Percentiles rank a stretch among this genome's conserved stretches.
Conservation (phyloP, 768 basidiomycete species). For the Russula ochroleuca region DNA sequence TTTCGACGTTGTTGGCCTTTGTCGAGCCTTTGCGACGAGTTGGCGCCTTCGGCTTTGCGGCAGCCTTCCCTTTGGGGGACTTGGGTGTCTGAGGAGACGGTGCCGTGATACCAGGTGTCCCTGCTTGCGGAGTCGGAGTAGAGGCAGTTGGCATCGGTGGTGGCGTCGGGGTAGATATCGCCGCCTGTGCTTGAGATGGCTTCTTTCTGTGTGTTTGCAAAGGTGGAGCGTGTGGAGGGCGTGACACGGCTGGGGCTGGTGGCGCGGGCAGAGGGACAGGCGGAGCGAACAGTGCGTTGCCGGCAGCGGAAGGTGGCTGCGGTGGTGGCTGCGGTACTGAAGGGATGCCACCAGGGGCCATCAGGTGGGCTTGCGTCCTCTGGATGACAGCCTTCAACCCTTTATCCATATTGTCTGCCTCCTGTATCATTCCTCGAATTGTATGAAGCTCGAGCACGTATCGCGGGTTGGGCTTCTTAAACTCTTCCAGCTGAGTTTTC, state of each 20-base stretch:
- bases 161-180: conserved; percentile 20
- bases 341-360: not conserved
- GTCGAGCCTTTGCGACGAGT: conserved; percentile 35
- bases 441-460: conserved; percentile 26
- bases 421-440: conserved; percentile 26
- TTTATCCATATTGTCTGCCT: conserved; percentile 25
- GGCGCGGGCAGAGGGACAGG: not conserved
- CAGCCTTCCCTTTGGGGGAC: conserved; percentile 59
- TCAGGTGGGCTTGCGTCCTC: not conserved
- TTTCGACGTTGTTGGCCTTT: conserved; percentile 24
- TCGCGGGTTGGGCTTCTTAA: conserved; percentile 18
- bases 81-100: conserved; percentile 42
- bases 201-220: conserved; percentile 21
- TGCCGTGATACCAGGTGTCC: conserved; percentile 23
- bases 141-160: conserved; percentile 15
- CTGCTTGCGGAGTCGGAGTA: conserved; percentile 23
- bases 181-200: conserved; percentile 8
- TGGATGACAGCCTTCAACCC: conserved; percentile 14
- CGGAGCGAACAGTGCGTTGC: not conserved
- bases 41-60: conserved; percentile 43
- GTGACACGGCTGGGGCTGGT: not conserved
- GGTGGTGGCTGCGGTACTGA: conserved; percentile 6
- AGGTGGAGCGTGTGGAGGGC: not conserved
- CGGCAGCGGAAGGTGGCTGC: conserved; percentile 9
- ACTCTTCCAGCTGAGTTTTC: conserved; percentile 20